A percentile compares a stretch with the other conserved stretches of the same genome.
phyloP scores from a whole-genome alignment of 805 yeast species.

The Ogataea ganodermae region DNA sequence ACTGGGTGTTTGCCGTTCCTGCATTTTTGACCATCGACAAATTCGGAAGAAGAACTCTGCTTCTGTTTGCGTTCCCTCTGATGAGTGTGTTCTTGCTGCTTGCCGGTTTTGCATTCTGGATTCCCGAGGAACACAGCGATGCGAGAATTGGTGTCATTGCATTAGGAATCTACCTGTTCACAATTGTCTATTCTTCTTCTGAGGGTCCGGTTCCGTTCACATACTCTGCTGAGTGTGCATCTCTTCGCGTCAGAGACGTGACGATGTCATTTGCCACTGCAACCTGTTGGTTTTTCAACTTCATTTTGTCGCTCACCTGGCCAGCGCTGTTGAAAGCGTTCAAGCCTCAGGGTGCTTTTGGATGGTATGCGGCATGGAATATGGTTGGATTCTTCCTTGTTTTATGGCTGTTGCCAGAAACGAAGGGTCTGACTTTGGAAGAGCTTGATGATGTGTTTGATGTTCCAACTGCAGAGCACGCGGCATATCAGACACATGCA shows the following conservation, averaged over 20 bases:
- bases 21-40: constrained; percentile 36
- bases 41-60: constrained; percentile 52
- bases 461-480: constrained; percentile 57
- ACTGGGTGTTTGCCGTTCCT: constrained; percentile 43
- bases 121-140: constrained; percentile 43
- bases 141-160: constrained; percentile 69
- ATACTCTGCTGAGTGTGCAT: constrained; percentile 82
- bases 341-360: constrained; percentile 82
- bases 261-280: constrained; percentile 83
- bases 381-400: constrained; percentile 68
- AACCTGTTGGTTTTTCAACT: constrained; percentile 74
- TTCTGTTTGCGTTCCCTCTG: constrained; percentile 61
- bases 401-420: constrained; percentile 71
- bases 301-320: constrained; percentile 74
- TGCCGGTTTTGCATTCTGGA: constrained; percentile 74
- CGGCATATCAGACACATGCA: constrained; percentile 45
- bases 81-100: constrained; percentile 60
- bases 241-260: constrained; percentile 74
- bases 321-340: constrained; percentile 68
- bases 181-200: constrained; percentile 77
- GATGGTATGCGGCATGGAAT: constrained; percentile 89
- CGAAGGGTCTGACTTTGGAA: constrained; percentile 71
- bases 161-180: constrained; percentile 71
- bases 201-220: constrained; percentile 92
- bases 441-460: constrained; percentile 74